Percentiles rank a stretch among this genome's conserved stretches.
Conservation (phyloP, 495 filamentous ascomycete genomes). For the Aspergillus saccharolyticus region DNA sequence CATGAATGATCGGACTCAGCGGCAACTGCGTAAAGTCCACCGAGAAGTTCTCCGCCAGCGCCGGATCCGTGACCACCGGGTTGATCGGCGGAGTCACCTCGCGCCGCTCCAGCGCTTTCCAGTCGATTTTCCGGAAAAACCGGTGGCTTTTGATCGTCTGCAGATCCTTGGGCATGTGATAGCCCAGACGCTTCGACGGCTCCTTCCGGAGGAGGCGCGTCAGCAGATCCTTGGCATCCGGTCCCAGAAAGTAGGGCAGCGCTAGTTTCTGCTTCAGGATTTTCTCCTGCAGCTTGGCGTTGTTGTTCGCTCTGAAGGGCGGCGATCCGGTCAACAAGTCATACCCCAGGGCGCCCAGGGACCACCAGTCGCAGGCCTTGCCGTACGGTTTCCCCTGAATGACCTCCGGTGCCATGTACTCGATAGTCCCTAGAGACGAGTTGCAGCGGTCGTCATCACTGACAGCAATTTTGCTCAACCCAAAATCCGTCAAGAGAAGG, state of each 20-base stretch:
- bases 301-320: conserved; percentile 85
- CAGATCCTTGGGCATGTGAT: conserved; percentile 82
- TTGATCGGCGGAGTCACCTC: conserved; percentile 82
- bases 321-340: conserved; percentile 87
- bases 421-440: conserved; percentile 81
- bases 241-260: conserved; percentile 79
- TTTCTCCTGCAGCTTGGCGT: conserved; percentile 86
- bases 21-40: conserved; percentile 79
- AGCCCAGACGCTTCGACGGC: conserved; percentile 78
- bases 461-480: conserved; percentile 90
- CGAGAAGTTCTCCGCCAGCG: conserved; percentile 92
- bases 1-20: conserved; percentile 63
- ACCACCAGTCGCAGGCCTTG: conserved; percentile 97
- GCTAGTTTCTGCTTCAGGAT: conserved; percentile 85
- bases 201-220: conserved; percentile 87
- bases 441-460: conserved; percentile 74
- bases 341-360: conserved; percentile 83
- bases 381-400: conserved; percentile 77
- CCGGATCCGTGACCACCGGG: conserved; percentile 89
- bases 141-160: conserved; percentile 83
- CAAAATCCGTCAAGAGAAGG: conserved; percentile 92
- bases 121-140: conserved; percentile 96
- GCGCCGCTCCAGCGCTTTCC: conserved; percentile 71
- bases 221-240: conserved; percentile 89
- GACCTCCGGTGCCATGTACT: conserved; percentile 98